Evolutionary conservation across 441 rosid genomes (phyloP).

Genomic region (Pelargonium australe): DNA sequence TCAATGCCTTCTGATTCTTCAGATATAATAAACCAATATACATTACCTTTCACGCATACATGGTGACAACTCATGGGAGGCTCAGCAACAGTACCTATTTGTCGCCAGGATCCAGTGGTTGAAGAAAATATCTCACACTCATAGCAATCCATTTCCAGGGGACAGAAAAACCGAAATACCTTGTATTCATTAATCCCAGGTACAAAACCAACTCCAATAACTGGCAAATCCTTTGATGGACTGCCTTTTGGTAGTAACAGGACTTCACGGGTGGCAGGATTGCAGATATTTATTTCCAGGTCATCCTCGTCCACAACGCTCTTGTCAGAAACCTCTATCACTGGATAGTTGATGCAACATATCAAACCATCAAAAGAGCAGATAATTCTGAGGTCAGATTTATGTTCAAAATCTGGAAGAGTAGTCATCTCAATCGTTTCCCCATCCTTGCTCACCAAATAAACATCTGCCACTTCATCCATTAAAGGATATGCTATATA

Average conservation of each 20-base stretch:
- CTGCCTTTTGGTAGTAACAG: constrained; percentile 30
- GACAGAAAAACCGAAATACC: constrained; percentile 24
- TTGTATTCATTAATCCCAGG: constrained; percentile 22
- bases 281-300: constrained; percentile 29
- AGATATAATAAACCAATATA: constrained; percentile 19
- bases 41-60: constrained; percentile 13
- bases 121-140: constrained; percentile 6
- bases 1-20: constrained; percentile 12
- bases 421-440: neutral
- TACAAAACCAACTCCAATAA: constrained; percentile 27
- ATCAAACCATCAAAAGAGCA: constrained; percentile 5
- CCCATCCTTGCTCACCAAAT: neutral
- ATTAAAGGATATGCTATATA: constrained; percentile 17
- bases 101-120: constrained; percentile 1
- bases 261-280: constrained; percentile 24
- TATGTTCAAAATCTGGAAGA: neutral
- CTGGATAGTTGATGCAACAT: constrained; percentile 5
- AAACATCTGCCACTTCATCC: neutral
- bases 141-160: neutral
- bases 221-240: constrained; percentile 16
- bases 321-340: too few relatives aligned
- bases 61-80: constrained; percentile 15
- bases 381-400: neutral
- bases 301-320: constrained; percentile 10
- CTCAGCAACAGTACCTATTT: constrained; percentile 3